phyloP scores from a whole-genome alignment of 805 yeast species.

The Phaffomyces opuntiae region DNA sequence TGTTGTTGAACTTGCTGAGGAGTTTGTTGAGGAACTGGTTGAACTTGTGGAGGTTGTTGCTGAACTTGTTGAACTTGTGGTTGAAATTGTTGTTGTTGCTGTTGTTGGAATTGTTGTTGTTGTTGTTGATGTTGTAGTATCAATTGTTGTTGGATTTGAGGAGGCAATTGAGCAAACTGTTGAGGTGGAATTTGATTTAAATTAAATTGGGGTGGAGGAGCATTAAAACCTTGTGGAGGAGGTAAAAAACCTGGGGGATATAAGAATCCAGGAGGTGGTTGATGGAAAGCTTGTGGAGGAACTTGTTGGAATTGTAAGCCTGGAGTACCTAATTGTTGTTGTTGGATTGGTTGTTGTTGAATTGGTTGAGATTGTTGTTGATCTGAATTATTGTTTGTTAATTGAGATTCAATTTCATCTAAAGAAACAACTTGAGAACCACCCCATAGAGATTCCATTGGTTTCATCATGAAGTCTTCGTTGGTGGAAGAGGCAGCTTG shows the following conservation, averaged over 20 bases:
- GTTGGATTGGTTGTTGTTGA: constrained; percentile 6
- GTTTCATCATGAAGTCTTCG: constrained; percentile 42
- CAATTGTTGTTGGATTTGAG: constrained; percentile 25
- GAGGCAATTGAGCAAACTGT: constrained; percentile 22
- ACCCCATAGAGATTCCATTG: constrained; percentile 70
- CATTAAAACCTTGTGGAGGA: constrained; percentile 13
- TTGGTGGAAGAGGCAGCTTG: constrained; percentile 29
- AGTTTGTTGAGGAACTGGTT: constrained; percentile 19
- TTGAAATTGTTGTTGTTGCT: constrained; percentile 10
- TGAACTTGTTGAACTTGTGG: constrained; percentile 11
- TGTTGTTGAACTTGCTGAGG: constrained; percentile 7
- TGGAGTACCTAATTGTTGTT: constrained; percentile 16
- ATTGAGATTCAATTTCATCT: constrained; percentile 79
- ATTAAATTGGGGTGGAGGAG: constrained; percentile 18
- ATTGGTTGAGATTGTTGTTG: no score
- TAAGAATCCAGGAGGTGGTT: constrained; percentile 18
- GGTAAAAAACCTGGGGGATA: constrained; percentile 26
- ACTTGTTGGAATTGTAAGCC: constrained; percentile 17
- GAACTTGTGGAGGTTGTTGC: constrained; percentile 10
- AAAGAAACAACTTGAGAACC: constrained; percentile 38
- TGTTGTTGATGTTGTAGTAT: constrained; percentile 21
- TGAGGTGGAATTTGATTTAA: constrained; percentile 20
- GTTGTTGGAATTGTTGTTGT: constrained; percentile 17
- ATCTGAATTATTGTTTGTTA: constrained; percentile 3
- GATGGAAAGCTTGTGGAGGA: constrained; percentile 18